Evolutionary conservation across 2,329 filamentous ascomycete species (phyloP), one percentile per base, ranked within the genome.

Genomic region (Laburnicola sp.): DNA sequence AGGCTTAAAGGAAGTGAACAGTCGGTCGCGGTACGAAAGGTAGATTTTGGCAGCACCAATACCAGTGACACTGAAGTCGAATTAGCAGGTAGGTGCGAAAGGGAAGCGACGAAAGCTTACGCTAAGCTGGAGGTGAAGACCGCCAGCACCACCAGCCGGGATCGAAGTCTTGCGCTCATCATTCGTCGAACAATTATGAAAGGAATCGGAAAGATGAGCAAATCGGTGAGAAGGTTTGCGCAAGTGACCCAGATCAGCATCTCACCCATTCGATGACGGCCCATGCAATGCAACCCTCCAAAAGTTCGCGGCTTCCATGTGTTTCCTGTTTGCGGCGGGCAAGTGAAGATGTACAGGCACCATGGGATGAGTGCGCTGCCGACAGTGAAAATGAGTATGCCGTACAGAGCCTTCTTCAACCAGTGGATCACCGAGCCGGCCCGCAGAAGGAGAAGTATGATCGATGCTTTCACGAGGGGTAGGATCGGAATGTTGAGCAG

Each of bases 21-120:
- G 69, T 11, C 72, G 71, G 57, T 74, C 72, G 46, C 69, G 70
- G 52, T 75, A 74, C 2, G 70, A 68, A 6, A 74, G 62, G 49
- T 73, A 74, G 30, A 75, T 73, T 54, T 75, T 75, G 22, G 69
- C 71, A 7, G 65, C 72, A 40, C 72, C 71, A 32, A 74, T 73
- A 10, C 50, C 68, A 36, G 72, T 74, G 5, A 75, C 72, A 48
- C 70, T 73, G 39, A 16, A 36, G 16, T 31, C 25, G 2, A 41
- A 37, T 62, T 51, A 57, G 48, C 11, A 49, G 39, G 9, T 37
- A 56, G 51, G 32, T 26, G 35, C 25, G 37, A 22, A 21, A 30
- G 16, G n/a, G 27, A 9, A 22, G 10, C 6, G 44, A 16, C 7
- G 16, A 10, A 2, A 23, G 49, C 69, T 57, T 65, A 73, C 68